Evolutionary conservation across 2,329 filamentous ascomycete species (phyloP).

Genomic region (Thermomyces lanuginosus): DNA sequence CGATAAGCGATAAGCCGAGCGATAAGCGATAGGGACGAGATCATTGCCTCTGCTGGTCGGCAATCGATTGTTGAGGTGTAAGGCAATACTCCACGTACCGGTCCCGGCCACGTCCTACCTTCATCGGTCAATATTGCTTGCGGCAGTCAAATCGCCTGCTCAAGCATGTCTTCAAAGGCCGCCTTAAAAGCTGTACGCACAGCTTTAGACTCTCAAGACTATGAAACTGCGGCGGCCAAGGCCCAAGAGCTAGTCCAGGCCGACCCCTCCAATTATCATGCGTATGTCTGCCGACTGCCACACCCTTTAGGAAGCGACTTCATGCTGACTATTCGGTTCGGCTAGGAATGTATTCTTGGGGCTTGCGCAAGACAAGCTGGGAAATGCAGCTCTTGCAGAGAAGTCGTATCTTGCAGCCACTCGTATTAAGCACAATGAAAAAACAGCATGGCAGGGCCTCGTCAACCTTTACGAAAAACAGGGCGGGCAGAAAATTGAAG

Average conservation of each 20-base stretch:
- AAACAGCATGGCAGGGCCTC: conserved; percentile 82
- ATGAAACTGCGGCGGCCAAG: conserved; percentile 55
- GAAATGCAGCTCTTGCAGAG: conserved; percentile 55
- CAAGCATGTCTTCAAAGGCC: conserved; percentile 42
- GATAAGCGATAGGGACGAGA: too few species aligned
- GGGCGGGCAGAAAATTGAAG: conserved; percentile 48
- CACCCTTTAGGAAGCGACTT: conserved; percentile 1
- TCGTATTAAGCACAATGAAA: conserved; percentile 53
- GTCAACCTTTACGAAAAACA: conserved; percentile 73
- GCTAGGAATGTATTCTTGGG: conserved; percentile 67
- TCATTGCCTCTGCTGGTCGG: too few species aligned
- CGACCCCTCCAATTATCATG: conserved; percentile 69
- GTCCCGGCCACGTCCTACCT: background rate
- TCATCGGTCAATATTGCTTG: background rate
- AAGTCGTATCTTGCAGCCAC: conserved; percentile 58
- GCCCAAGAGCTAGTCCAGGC: conserved; percentile 52
- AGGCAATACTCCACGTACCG: background rate
- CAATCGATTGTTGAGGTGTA: too few species aligned
- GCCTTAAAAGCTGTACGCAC: conserved; percentile 68
- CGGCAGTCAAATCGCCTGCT: background rate
- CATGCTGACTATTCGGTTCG: conserved; percentile 6
- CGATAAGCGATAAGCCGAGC: too few species aligned
- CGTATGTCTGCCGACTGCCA: conserved; percentile 32
- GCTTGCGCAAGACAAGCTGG: conserved; percentile 65
- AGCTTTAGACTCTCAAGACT: conserved; percentile 62